Conservation (phyloP, 23 red algal species). For the Gracilariopsis chorda region DNA sequence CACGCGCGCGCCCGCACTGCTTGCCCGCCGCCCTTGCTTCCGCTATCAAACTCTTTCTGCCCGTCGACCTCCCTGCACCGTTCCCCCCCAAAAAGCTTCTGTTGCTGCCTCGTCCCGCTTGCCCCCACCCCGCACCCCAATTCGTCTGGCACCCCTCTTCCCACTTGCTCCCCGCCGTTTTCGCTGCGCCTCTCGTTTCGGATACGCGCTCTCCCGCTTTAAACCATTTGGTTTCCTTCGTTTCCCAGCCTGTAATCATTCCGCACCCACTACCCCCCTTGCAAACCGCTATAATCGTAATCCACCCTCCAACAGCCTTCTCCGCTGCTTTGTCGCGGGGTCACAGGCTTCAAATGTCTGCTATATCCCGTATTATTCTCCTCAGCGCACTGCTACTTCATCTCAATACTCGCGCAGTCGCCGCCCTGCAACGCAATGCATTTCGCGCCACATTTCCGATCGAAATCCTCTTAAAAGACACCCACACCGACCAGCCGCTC, state of each 20-base stretch:
- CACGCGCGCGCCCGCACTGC: neutral
- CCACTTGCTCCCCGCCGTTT: neutral
- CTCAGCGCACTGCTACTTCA: neutral
- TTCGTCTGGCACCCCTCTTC: neutral
- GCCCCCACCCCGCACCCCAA: too few relatives aligned
- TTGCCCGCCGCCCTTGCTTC: too few relatives aligned
- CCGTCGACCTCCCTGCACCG: neutral
- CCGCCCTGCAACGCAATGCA: neutral
- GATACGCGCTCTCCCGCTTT: neutral
- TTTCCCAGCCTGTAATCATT: too few relatives aligned
- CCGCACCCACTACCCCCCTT: too few relatives aligned
- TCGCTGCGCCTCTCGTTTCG: neutral
- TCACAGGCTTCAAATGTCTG: too few relatives aligned
- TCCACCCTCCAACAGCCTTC: too few relatives aligned
- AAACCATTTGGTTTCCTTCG: neutral
- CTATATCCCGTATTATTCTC: too few relatives aligned
- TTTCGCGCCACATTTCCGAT: conserved; percentile 28
- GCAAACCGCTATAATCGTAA: too few relatives aligned
- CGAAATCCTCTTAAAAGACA: conserved; percentile 35
- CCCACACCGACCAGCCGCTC: neutral
- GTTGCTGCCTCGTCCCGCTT: too few relatives aligned
- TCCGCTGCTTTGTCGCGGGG: too few relatives aligned
- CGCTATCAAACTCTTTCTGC: too few relatives aligned
- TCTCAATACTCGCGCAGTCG: neutral
- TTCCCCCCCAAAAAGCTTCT: too few relatives aligned